A percentile compares a stretch with the other conserved stretches of the same genome.
phyloP scores from a whole-genome alignment of 129 eudicot species.

The Centella asiatica region DNA sequence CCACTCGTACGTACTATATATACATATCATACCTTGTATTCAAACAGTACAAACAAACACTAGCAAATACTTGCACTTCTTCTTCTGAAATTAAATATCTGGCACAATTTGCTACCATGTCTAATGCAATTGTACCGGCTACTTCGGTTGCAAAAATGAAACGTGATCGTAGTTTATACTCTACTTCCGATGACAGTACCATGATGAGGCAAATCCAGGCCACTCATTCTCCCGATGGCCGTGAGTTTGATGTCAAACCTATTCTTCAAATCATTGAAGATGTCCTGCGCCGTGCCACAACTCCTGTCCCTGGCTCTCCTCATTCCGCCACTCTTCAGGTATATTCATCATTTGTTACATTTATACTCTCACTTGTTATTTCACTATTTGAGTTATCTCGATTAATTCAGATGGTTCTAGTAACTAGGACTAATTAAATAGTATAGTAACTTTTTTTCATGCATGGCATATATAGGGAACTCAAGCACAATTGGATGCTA shows the following conservation, averaged over 20 bases:
- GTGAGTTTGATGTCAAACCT: conserved; percentile 48
- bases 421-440: not conserved
- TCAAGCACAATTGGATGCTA: conserved; percentile 40
- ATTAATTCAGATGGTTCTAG: not conserved
- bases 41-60: not conserved
- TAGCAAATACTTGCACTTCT: not conserved
- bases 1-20: conserved; percentile 16
- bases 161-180: conserved; percentile 40
- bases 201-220: conserved; percentile 60
- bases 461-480: conserved; percentile 25
- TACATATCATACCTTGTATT: not conserved
- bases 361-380: not conserved
- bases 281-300: conserved; percentile 43
- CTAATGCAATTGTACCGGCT: conserved; percentile 22
- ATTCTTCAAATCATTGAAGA: conserved; percentile 66
- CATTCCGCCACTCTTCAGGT: conserved; percentile 12
- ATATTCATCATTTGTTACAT: not conserved
- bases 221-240: conserved; percentile 66
- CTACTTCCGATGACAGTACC: conserved; percentile 59
- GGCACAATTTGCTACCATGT: conserved; percentile 17
- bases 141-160: conserved; percentile 11
- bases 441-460: not conserved
- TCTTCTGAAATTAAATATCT: not conserved
- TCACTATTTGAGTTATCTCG: not conserved
- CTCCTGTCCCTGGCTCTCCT: conserved; percentile 20